Base-by-base conservation (phyloP, 2,329 filamentous ascomycete genomes). In the Blastomyces parvus region DNA sequence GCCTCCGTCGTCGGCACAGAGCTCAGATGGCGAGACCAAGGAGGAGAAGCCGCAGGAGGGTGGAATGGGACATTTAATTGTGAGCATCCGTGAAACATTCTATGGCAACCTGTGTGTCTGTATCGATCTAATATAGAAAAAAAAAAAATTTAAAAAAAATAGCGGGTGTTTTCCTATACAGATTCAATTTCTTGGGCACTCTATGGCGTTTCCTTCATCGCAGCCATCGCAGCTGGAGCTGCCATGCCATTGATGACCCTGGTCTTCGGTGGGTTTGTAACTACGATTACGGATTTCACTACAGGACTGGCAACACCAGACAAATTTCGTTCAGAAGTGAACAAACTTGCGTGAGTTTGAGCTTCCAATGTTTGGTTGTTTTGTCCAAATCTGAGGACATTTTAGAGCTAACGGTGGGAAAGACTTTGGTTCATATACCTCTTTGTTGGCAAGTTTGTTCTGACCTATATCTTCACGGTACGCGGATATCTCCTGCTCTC, bases 381-480 rank as follows among this genome's bases (percentile, higher is more conserved):
- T 9, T 36, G 1, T 38, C 36, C 36, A 38, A 17, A 14, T 22
- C 4, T 13, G 42, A 17, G 11, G 14, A 46, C 40, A 44, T 42
- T 5, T 19, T 25, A 8, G 44, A 40, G n/a, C 48, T 52, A 52
- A 52, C 13, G 8, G 5, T 17, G 30, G 11, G 22, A 30, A 38
- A 62, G 60, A 19, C 48, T 50, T 30, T 62, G 38, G 33, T 62
- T 44, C 50, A 40, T 62, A 42, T 62, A 62, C 44, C 50, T 62
- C 40, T 62, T 62, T 44, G 38, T 57, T 19, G 60, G 48, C n/a
- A 62, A 56, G 30, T 56, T 55, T 33, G 17, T 33, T 44, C 60
- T 62, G 5, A 62, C 60, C 17, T 62, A 62, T 42, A 46, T 62
- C 50, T 62, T 57, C 44, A 38, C 60, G 48, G 60, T 62, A 56